Percentiles rank a stretch among this genome's conserved stretches.
These are phyloP conservation scores for Dorcoceras hygrometricum DNA, from an alignment of 257 asterid genomes.

Conservation along the genomic window DNA sequence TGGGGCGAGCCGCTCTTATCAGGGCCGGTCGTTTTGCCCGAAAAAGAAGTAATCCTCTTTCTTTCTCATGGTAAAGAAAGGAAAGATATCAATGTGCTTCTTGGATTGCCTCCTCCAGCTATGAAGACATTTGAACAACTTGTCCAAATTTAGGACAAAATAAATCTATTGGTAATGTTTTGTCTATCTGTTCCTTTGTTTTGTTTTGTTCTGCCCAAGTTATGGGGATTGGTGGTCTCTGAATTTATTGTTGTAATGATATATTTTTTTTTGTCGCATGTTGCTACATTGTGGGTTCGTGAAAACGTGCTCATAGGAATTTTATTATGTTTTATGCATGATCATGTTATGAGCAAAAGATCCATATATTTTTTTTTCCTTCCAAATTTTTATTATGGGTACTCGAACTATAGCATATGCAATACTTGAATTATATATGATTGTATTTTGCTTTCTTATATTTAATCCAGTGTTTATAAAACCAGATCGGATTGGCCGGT, in stretches of 20 bases:
- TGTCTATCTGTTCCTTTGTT: background rate
- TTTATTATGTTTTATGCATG: background rate
- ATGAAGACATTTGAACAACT: conserved; percentile 73
- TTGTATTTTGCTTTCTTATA: no score
- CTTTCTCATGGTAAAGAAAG: conserved; percentile 77
- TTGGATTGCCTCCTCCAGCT: conserved; percentile 85
- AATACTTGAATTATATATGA: no score
- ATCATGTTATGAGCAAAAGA: no score
- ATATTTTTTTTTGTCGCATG: background rate
- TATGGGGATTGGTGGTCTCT: background rate
- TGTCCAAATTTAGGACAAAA: conserved; percentile 33
- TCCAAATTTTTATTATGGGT: no score
- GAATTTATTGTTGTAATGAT: background rate
- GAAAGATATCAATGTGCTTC: conserved; percentile 72
- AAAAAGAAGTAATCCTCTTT: conserved; percentile 76
- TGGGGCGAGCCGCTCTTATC: conserved; percentile 81
- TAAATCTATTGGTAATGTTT: background rate
- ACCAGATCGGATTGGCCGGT: no score
- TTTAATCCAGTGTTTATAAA: no score
- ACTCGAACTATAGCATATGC: no score
- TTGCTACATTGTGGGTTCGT: background rate
- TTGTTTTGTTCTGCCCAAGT: background rate
- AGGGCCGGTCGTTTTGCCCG: conserved; percentile 77
- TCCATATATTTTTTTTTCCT: no score
- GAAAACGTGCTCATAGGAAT: background rate